Percentiles rank a stretch among this genome's conserved stretches.
phyloP scores from a whole-genome alignment of 768 basidiomycete species.

The Tylopilus subfusipes region DNA sequence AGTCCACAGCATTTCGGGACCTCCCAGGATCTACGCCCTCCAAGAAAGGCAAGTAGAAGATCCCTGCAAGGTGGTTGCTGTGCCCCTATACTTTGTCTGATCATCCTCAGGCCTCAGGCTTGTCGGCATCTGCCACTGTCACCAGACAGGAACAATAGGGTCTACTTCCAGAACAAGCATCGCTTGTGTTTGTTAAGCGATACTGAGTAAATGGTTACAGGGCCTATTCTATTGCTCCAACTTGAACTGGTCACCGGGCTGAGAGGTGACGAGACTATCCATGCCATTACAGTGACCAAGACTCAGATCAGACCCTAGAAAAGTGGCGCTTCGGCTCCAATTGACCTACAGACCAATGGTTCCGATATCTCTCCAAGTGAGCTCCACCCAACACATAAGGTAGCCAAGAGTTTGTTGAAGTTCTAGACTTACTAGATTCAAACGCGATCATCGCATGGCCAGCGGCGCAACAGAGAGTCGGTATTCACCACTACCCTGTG shows the following conservation, averaged over 20 bases:
- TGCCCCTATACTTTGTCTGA: background rate
- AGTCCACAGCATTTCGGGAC: conserved; percentile 3
- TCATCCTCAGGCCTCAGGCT: too few relatives aligned
- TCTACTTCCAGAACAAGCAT: background rate
- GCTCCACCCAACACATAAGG: background rate
- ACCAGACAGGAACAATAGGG: background rate
- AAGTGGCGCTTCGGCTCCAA: background rate
- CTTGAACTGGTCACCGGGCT: background rate
- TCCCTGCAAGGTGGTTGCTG: background rate
- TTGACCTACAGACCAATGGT: too few relatives aligned
- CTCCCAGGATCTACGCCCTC: conserved; percentile 3
- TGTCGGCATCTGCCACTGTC: too few relatives aligned
- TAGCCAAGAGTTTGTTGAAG: background rate
- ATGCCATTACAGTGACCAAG: too few relatives aligned
- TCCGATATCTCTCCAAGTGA: background rate
- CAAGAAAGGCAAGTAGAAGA: conserved; percentile 3
- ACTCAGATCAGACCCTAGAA: too few relatives aligned
- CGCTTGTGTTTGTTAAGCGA: background rate
- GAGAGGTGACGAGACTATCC: background rate
- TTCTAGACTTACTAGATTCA: background rate
- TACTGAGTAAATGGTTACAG: background rate
- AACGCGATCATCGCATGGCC: too few relatives aligned
- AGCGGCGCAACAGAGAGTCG: background rate
- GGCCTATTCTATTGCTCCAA: background rate
- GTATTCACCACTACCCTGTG: background rate